phyloP scores from a whole-genome alignment of 441 rosid species.

The Capsella rubella region DNA sequence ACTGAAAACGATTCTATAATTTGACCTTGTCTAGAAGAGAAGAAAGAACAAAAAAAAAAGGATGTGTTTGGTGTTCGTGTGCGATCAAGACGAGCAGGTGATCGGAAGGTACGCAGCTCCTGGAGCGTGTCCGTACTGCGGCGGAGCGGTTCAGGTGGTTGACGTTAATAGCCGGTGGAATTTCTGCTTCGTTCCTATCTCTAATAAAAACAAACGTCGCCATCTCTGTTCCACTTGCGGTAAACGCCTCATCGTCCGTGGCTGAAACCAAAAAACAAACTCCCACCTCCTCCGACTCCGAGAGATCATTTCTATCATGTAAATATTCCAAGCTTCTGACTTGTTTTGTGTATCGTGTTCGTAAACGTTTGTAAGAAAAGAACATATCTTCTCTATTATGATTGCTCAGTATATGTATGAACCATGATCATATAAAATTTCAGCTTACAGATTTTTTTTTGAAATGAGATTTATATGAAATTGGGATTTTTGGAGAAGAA shows the following conservation, averaged over 20 bases:
- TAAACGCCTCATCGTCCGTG: conserved; percentile 56
- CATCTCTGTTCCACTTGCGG: conserved; percentile 65
- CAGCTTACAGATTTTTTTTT: not conserved
- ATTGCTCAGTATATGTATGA: not conserved
- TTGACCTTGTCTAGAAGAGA: not conserved
- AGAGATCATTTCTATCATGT: conserved; percentile 6
- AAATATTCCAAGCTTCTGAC: conserved; percentile 4
- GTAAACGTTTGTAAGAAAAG: not conserved
- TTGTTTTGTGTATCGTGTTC: conserved; percentile 9
- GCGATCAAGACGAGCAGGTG: conserved; percentile 81
- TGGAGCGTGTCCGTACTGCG: conserved; percentile 89
- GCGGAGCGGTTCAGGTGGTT: conserved; percentile 74
- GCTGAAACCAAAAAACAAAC: conserved; percentile 2
- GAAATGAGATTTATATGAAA: not conserved
- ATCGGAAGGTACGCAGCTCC: conserved; percentile 72
- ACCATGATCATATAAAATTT: not conserved
- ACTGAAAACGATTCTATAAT: not conserved
- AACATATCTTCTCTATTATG: not conserved
- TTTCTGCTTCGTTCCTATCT: conserved; percentile 83
- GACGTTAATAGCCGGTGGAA: conserved; percentile 83
- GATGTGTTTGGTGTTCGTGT: conserved; percentile 80
- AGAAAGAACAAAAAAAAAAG: not conserved
- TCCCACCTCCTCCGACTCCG: not conserved
- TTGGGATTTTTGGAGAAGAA: not conserved
- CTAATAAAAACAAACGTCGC: conserved; percentile 62